These are phyloP conservation scores for Fusarium subtropicale DNA, from an alignment of 2,329 filamentous ascomycete genomes.

Conservation along the genomic window DNA sequence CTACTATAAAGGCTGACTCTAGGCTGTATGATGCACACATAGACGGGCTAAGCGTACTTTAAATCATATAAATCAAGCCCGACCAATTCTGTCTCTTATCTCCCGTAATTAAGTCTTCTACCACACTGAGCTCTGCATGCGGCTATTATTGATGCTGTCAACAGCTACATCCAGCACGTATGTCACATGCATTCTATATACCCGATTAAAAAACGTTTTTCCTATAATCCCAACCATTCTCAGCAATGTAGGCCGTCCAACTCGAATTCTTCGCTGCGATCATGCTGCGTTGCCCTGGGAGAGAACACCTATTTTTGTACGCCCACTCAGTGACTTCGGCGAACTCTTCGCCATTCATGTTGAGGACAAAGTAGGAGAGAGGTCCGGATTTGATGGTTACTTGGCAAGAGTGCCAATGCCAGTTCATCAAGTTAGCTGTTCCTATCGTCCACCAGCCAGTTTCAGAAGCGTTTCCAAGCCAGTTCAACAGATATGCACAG, in stretches of 20 bases:
- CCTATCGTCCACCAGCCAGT: not conserved
- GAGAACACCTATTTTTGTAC: not conserved
- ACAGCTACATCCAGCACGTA: not conserved
- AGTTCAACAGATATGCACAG: not conserved
- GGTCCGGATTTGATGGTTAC: not conserved
- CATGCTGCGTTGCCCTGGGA: not conserved
- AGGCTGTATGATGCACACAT: no score
- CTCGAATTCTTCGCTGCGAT: conserved; percentile 5
- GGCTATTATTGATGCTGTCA: not conserved
- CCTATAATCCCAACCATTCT: not conserved
- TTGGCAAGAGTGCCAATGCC: not conserved
- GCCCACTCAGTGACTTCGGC: not conserved
- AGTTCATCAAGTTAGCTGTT: not conserved
- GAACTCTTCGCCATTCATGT: conserved; percentile 3
- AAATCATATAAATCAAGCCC: not conserved
- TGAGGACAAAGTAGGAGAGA: not conserved
- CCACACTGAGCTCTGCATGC: not conserved
- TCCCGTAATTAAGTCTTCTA: not conserved
- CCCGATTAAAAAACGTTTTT: not conserved
- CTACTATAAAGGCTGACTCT: no score
- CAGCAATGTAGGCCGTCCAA: conserved; percentile 14
- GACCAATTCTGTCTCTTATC: not conserved
- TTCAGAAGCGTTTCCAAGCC: not conserved
- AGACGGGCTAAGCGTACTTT: no score
- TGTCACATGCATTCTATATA: not conserved